Conservation (phyloP, 306 rosid genomes). For the Vigna angularis region DNA sequence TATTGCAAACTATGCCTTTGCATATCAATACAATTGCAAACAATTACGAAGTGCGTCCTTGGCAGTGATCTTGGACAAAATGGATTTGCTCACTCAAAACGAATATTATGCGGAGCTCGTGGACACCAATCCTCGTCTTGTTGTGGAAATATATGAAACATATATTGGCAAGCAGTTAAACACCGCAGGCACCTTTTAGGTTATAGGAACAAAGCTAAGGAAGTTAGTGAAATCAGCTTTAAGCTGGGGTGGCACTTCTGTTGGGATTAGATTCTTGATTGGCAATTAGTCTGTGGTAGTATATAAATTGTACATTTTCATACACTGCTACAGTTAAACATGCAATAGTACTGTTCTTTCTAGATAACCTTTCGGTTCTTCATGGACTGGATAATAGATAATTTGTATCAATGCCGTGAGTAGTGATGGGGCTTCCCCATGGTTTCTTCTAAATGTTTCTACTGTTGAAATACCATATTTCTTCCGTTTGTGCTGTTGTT, state of each 20-base stretch:
- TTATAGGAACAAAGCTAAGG: constrained; percentile 6
- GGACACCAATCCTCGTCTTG: constrained; percentile 73
- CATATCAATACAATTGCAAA: constrained; percentile 76
- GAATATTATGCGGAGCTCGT: constrained; percentile 73
- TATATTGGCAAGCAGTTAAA: constrained; percentile 72
- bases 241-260: constrained; percentile 27
- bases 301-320: constrained; percentile 44
- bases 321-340: constrained; percentile 30
- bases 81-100: constrained; percentile 62
- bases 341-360: constrained; percentile 5
- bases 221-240: constrained; percentile 1
- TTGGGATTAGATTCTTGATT: constrained; percentile 32
- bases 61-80: constrained; percentile 66
- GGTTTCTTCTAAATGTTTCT: constrained; percentile 1
- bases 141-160: constrained; percentile 81
- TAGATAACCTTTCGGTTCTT: constrained; percentile 16
- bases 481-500: not conserved
- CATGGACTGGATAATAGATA: not conserved
- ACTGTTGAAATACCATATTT: not conserved
- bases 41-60: constrained; percentile 68
- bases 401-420: not conserved
- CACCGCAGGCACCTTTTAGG: constrained; percentile 57
- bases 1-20: constrained; percentile 62
- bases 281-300: constrained; percentile 26
- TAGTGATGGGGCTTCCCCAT: not conserved